Evolutionary conservation across 2,329 filamentous ascomycete genomes (phyloP), one percentile per base, ranked within the genome.

Genomic region (Xylariaceae sp.): DNA sequence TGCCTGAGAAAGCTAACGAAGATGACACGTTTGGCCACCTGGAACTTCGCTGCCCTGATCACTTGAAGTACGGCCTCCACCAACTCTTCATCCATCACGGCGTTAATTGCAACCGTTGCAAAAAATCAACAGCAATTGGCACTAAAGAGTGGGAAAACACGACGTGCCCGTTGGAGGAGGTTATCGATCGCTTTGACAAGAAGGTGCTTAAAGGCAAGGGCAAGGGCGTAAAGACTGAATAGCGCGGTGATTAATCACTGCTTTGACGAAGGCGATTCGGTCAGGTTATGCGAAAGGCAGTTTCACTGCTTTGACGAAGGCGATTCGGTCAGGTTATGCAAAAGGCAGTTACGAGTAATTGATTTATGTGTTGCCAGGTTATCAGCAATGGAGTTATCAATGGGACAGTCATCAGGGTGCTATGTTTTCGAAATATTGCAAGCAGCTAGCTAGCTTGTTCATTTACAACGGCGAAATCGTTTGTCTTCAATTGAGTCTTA

Each of bases 121-220:
- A 67, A 48, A 66, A 68, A 44, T 65, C 58, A 22, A 89, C 85
- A 0, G 77, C 78, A 0, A 72, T 79, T 55, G 76, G 76, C 1
- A 85, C 78, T 44, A 75, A 76, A 22, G 78, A 77, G 0, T 89
- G 86, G 84, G 73, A 82, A 3, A 70, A 81, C 14, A 78, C 62
- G 1, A 58, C 64, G 6, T 75, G 73, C 45, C 71, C 70, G 2
- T 59, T 75, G 1, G 73, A 75, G 52, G 60, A 68, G n/a, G 62
- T 75, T 6, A 58, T 75, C 14, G 58, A 67, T 39, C 66, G 70
- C 11, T 65, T 58, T 40, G 66, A 64, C 32, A 66, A 64, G 55
- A 33, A 40, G 22, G 7, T 7, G 4, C 7, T 27, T 27, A 6
- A 58, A 61, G 51, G 44, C 49, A 7, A 57, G 51, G 43, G 54